Evolutionary conservation across 768 basidiomycete species (phyloP).

Genomic region (Pseudohyphozyma bogoriensis): DNA sequence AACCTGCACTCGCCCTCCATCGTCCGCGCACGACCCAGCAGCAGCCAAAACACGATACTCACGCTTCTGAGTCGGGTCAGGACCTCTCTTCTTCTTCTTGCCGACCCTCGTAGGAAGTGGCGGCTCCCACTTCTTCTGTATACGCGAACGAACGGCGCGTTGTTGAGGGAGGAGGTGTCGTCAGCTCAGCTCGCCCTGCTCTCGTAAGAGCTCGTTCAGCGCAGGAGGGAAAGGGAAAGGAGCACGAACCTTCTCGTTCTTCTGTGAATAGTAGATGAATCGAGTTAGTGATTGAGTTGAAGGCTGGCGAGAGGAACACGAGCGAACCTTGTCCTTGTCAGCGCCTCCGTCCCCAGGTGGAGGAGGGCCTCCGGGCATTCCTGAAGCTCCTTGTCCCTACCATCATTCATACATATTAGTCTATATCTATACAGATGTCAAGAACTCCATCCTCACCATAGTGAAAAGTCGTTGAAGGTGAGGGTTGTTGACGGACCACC

Average conservation of each 20-base stretch:
- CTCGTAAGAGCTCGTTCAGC: too few species aligned
- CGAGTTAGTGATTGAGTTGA: not conserved
- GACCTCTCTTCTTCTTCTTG: slow-evolving; percentile 89
- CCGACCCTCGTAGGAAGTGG: slow-evolving; percentile 93
- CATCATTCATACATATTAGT: too few species aligned
- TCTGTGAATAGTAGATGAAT: slow-evolving; percentile 4
- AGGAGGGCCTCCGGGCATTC: slow-evolving; percentile 1
- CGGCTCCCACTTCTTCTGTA: slow-evolving; percentile 94
- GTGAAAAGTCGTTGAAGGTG: too few species aligned
- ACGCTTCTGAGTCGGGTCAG: slow-evolving; percentile 68
- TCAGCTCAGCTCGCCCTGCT: slow-evolving; percentile 3
- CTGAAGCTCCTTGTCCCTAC: slow-evolving; percentile 25
- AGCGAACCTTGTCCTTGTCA: slow-evolving; percentile 12
- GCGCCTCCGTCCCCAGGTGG: slow-evolving; percentile 5
- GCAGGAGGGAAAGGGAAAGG: not conserved
- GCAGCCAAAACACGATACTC: not conserved
- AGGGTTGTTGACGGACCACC: too few species aligned
- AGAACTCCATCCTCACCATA: too few species aligned
- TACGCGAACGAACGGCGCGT: not conserved
- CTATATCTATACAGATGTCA: too few species aligned
- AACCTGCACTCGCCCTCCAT: too few species aligned
- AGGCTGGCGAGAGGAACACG: not conserved
- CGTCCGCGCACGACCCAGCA: not conserved
- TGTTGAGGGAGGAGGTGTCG: slow-evolving; percentile 3
- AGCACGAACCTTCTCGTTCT: slow-evolving; percentile 26